Conservation (phyloP, 441 rosid genomes). For the Syzygium malaccense region DNA sequence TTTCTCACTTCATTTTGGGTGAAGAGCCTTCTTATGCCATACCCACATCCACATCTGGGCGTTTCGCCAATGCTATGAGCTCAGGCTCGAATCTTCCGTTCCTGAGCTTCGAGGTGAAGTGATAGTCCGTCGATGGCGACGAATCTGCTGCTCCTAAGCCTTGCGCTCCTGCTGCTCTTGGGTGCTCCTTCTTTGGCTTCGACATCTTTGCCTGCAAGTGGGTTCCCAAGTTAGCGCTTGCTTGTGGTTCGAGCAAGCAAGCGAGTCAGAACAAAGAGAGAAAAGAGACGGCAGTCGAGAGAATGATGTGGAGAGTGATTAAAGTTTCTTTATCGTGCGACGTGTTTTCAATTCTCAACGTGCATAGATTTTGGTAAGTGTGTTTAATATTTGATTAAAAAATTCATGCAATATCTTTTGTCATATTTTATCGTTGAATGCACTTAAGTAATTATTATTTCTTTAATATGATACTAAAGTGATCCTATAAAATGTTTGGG, state of each 20-base stretch:
- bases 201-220: background rate
- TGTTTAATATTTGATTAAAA: too few species aligned
- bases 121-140: background rate
- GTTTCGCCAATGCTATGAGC: background rate
- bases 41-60: background rate
- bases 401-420: background rate
- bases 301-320: background rate
- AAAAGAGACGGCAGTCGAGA: background rate
- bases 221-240: background rate
- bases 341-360: background rate
- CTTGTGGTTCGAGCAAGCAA: background rate
- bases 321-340: background rate
- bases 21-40: background rate
- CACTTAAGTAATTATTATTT: too few species aligned
- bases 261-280: background rate
- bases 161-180: background rate
- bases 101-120: background rate
- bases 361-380: fast-evolving
- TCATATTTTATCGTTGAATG: too few species aligned
- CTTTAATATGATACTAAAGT: too few species aligned
- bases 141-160: background rate
- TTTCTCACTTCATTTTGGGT: background rate
- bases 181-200: background rate
- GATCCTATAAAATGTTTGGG: too few species aligned
- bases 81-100: background rate